phyloP scores from a whole-genome alignment of 148 eudicot genomes.

The Fagopyrum tataricum region DNA sequence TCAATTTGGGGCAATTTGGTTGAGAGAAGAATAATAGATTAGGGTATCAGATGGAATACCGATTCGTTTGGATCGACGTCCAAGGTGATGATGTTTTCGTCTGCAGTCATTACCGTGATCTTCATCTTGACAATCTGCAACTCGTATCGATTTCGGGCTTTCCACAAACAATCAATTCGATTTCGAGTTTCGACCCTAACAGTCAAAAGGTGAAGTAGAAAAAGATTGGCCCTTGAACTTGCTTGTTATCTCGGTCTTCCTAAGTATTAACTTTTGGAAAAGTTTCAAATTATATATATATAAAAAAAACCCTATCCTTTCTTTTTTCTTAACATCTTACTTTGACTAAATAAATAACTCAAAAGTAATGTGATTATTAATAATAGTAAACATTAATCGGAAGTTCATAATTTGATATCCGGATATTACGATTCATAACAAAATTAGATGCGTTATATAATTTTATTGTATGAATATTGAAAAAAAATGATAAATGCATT shows the following conservation, averaged over 20 bases:
- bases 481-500: no score
- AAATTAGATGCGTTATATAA: no score
- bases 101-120: conserved; percentile 81
- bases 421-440: no score
- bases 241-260: background rate
- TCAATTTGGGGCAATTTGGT: background rate
- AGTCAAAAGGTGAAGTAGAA: conserved; percentile 1
- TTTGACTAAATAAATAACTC: no score
- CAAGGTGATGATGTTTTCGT: conserved; percentile 64
- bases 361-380: no score
- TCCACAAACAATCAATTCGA: background rate
- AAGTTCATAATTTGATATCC: no score
- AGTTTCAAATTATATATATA: background rate
- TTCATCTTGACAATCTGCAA: conserved; percentile 40
- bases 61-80: conserved; percentile 89
- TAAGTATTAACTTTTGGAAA: background rate
- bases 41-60: conserved; percentile 25
- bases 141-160: background rate
- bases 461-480: no score
- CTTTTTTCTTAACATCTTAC: no score
- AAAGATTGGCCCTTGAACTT: background rate
- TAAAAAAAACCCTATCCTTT: background rate
- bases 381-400: no score
- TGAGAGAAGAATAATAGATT: conserved; percentile 28
- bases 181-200: background rate